Evolutionary conservation across 495 filamentous ascomycete genomes (phyloP).

Genomic region (Aspergillus indologenus): DNA sequence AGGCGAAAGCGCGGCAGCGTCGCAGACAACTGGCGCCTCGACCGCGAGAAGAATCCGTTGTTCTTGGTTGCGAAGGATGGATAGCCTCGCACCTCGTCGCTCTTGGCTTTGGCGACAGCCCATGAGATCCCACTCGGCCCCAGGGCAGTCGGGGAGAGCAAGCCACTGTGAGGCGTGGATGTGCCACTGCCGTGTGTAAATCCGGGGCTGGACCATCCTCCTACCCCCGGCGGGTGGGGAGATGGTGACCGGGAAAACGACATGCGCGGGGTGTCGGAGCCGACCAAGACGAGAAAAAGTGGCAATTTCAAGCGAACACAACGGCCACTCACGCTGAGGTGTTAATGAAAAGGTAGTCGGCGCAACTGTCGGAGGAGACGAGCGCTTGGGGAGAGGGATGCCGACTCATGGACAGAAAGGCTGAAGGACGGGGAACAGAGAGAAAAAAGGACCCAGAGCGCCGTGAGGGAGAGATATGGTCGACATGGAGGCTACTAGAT

Average conservation of each 20-base stretch:
- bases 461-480: slow-evolving; percentile 1
- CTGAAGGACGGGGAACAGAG: background rate
- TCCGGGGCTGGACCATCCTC: slow-evolving; percentile 85
- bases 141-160: slow-evolving; percentile 36
- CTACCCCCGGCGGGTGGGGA: slow-evolving; percentile 59
- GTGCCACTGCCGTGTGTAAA: slow-evolving; percentile 67
- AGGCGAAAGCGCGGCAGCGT: slow-evolving; percentile 67
- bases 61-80: slow-evolving; percentile 78
- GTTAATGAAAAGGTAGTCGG: background rate
- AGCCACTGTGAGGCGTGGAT: slow-evolving; percentile 59
- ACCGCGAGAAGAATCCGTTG: slow-evolving; percentile 76
- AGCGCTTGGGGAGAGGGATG: background rate
- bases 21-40: slow-evolving; percentile 70
- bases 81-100: slow-evolving; percentile 71
- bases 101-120: slow-evolving; percentile 74
- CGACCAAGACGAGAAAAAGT: slow-evolving; percentile 6
- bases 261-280: slow-evolving; percentile 49
- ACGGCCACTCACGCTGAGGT: background rate
- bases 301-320: background rate
- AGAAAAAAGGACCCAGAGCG: background rate
- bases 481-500: slow-evolving; percentile 2
- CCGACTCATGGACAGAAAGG: background rate
- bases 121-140: slow-evolving; percentile 62
- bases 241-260: slow-evolving; percentile 82
- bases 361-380: background rate